A percentile compares a stretch with the other conserved stretches of the same genome.
phyloP scores from a whole-genome alignment of 805 yeast species.

The Starmera pachycereana region DNA sequence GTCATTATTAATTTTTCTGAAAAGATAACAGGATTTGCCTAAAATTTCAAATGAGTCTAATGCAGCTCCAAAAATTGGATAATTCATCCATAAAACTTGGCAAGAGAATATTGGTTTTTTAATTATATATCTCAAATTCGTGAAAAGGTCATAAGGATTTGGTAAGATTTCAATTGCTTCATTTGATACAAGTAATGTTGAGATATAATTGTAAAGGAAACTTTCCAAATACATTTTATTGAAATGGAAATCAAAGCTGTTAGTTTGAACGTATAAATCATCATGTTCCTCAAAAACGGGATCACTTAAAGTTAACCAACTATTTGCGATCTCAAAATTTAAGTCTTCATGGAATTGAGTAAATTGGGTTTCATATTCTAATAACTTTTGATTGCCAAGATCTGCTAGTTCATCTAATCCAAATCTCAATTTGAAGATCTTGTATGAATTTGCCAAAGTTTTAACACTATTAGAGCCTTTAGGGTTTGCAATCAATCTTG shows the following conservation, averaged over 20 bases:
- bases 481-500: conserved; percentile 21
- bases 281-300: neutral
- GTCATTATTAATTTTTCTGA: no score
- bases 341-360: conserved; percentile 16
- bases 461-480: conserved; percentile 20
- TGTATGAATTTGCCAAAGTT: conserved; percentile 26
- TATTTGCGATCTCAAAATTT: conserved; percentile 14
- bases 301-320: conserved; percentile 4
- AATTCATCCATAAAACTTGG: conserved; percentile 32
- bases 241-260: conserved; percentile 7
- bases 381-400: neutral
- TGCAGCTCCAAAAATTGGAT: conserved; percentile 30
- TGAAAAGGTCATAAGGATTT: conserved; percentile 31
- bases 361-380: neutral
- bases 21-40: conserved; percentile 22
- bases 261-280: neutral
- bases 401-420: neutral
- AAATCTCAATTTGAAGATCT: conserved; percentile 22
- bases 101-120: conserved; percentile 26
- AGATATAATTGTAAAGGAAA: conserved; percentile 31
- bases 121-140: conserved; percentile 21
- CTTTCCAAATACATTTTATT: conserved; percentile 32
- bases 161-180: conserved; percentile 23
- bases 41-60: conserved; percentile 24
- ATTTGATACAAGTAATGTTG: conserved; percentile 27